Percentiles rank a stretch among this genome's conserved stretches.
These are phyloP conservation scores for Agastache rugosa DNA, from an alignment of 257 asterid genomes.

Conservation along the genomic window DNA sequence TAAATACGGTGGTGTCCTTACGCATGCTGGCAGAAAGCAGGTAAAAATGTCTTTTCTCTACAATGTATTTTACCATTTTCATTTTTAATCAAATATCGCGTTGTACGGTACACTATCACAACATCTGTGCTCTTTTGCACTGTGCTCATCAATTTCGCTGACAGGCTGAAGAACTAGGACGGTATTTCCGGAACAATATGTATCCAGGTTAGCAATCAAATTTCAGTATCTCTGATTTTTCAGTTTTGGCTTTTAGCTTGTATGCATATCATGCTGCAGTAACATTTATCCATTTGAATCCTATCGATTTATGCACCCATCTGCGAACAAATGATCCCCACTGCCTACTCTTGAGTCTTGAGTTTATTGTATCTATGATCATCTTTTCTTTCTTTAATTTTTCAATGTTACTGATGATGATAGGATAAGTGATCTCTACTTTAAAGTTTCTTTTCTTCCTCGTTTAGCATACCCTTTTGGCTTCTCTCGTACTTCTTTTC, in stretches of 20 bases:
- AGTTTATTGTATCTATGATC: background rate
- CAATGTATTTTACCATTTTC: background rate
- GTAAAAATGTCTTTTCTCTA: slow-evolving; percentile 40
- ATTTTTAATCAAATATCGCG: slow-evolving; percentile 5
- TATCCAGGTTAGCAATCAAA: slow-evolving; percentile 77
- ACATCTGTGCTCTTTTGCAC: slow-evolving; percentile 20
- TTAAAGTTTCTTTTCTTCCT: slow-evolving; percentile 11
- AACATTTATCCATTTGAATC: background rate
- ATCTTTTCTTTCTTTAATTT: background rate
- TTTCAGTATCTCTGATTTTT: background rate
- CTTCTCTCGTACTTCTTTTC: background rate
- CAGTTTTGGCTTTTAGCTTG: slow-evolving; percentile 3
- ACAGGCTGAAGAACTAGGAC: slow-evolving; percentile 98
- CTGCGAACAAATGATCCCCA: background rate
- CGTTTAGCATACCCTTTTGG: background rate
- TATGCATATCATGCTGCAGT: slow-evolving; percentile 3
- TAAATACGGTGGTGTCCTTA: slow-evolving; percentile 98
- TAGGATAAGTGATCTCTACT: slow-evolving; percentile 1
- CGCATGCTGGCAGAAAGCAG: slow-evolving; percentile 99
- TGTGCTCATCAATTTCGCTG: slow-evolving; percentile 38
- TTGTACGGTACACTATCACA: background rate
- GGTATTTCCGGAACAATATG: slow-evolving; percentile 91
- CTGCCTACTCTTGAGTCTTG: background rate
- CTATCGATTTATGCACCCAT: background rate
- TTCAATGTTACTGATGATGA: background rate